A percentile compares a stretch with the other conserved stretches of the same genome.
These are phyloP conservation scores for Sarocladium strictum DNA, from an alignment of 2,329 filamentous ascomycete species.

Conservation along the genomic window DNA sequence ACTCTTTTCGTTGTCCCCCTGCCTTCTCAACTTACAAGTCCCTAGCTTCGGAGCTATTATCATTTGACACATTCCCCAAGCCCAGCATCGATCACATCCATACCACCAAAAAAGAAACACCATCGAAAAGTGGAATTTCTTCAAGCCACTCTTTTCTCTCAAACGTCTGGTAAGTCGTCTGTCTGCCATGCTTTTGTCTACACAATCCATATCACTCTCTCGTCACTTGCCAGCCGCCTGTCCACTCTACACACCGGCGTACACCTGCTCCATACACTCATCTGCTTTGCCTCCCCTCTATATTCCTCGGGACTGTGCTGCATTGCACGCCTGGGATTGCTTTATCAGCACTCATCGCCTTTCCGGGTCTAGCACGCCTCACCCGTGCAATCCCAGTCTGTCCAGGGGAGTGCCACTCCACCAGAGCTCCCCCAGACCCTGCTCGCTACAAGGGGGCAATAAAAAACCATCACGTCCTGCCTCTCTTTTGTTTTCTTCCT, in stretches of 20 bases:
- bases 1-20: slow-evolving; percentile 1
- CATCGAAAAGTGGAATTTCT: too few relatives aligned
- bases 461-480: slow-evolving; percentile 45
- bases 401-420: slow-evolving; percentile 32
- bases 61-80: background rate
- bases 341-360: slow-evolving; percentile 29
- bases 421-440: slow-evolving; percentile 35
- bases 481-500: slow-evolving; percentile 32
- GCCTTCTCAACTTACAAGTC: background rate
- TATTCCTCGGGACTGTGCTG: background rate
- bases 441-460: slow-evolving; percentile 40
- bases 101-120: background rate
- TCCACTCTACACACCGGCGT: too few relatives aligned
- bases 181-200: background rate
- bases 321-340: slow-evolving; percentile 19
- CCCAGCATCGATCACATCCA: slow-evolving; percentile 1
- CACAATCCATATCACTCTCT: background rate
- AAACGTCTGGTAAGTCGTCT: slow-evolving; percentile 1
- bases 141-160: too few relatives aligned
- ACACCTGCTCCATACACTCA: background rate
- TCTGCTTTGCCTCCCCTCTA: background rate
- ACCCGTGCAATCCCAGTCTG: slow-evolving; percentile 44
- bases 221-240: background rate
- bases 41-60: slow-evolving; percentile 6
- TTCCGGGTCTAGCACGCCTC: slow-evolving; percentile 42